These are phyloP conservation scores for Talaromyces atroroseus DNA, from an alignment of 2,329 filamentous ascomycete genomes.

Conservation along the genomic window DNA sequence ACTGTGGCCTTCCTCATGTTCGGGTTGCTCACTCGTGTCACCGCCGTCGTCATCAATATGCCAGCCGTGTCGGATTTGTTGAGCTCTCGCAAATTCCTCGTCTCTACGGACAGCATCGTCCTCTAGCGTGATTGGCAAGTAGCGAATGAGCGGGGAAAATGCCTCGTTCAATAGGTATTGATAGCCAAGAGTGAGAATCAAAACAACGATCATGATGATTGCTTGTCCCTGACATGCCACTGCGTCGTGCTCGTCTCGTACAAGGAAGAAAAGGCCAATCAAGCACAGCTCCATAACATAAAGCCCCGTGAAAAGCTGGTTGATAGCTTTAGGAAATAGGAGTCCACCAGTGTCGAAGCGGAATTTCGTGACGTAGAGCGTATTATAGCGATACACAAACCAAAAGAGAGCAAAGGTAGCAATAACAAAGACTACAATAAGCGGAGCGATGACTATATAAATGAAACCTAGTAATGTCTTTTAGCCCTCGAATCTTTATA, in stretches of 20 bases:
- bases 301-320: constrained; percentile 88
- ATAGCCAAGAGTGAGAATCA: constrained; percentile 67
- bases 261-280: constrained; percentile 83
- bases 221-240: constrained; percentile 68
- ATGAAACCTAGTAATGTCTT: constrained; percentile 53
- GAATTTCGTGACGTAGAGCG: constrained; percentile 89
- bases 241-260: constrained; percentile 50
- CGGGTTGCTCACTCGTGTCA: constrained; percentile 35
- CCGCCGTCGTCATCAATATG: constrained; percentile 49
- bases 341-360: constrained; percentile 86
- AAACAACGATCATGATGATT: constrained; percentile 73
- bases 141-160: constrained; percentile 79
- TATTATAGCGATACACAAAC: constrained; percentile 94
- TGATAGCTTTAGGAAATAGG: constrained; percentile 85
- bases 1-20: constrained; percentile 22
- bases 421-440: constrained; percentile 89
- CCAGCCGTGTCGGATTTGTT: constrained; percentile 64
- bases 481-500: constrained; percentile 9
- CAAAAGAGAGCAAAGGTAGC: constrained; percentile 88
- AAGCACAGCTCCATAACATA: constrained; percentile 93
- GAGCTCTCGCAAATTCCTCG: constrained; percentile 75
- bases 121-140: constrained; percentile 90
- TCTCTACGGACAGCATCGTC: constrained; percentile 92
- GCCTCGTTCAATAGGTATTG: constrained; percentile 76
- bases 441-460: constrained; percentile 80